phyloP scores from a whole-genome alignment of 495 filamentous ascomycete species.

The Talaromyces nanjingensis region DNA sequence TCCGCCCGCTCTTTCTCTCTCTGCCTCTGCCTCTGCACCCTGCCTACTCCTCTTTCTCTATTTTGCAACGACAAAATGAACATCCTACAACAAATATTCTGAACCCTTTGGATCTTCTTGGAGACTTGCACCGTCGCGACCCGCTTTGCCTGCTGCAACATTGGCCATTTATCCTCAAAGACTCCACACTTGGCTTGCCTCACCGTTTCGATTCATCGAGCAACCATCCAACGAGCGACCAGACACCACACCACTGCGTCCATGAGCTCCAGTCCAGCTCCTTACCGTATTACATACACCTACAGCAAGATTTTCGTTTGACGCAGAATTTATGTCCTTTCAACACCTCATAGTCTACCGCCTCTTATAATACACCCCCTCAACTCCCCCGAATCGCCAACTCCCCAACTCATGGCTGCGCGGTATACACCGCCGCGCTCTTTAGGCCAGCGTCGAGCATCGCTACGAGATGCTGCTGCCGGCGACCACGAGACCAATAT shows the following conservation, averaged over 20 bases:
- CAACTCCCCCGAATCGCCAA: neutral
- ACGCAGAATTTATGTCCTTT: neutral
- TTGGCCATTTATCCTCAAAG: slow-evolving; percentile 4
- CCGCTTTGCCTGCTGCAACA: neutral
- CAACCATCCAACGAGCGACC: neutral
- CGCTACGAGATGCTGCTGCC: slow-evolving; percentile 23
- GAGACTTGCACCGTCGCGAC: neutral
- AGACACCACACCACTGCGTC: neutral
- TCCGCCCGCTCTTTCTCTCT: neutral
- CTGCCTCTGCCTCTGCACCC: neutral
- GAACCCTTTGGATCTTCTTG: neutral
- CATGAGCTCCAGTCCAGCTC: neutral
- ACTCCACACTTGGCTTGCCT: slow-evolving; percentile 7
- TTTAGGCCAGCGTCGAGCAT: slow-evolving; percentile 27
- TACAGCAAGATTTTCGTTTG: neutral
- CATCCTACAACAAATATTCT: neutral
- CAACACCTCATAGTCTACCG: neutral
- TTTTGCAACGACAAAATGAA: neutral
- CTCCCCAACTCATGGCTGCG: slow-evolving; percentile 10
- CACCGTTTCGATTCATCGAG: neutral
- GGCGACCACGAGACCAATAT: slow-evolving; percentile 18
- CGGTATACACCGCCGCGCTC: slow-evolving; percentile 14
- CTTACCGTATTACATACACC: neutral
- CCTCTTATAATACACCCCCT: neutral
- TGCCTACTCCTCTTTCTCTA: neutral